These are phyloP conservation scores for Monilinia polystroma DNA, from an alignment of 2,329 filamentous ascomycete species.

Conservation along the genomic window DNA sequence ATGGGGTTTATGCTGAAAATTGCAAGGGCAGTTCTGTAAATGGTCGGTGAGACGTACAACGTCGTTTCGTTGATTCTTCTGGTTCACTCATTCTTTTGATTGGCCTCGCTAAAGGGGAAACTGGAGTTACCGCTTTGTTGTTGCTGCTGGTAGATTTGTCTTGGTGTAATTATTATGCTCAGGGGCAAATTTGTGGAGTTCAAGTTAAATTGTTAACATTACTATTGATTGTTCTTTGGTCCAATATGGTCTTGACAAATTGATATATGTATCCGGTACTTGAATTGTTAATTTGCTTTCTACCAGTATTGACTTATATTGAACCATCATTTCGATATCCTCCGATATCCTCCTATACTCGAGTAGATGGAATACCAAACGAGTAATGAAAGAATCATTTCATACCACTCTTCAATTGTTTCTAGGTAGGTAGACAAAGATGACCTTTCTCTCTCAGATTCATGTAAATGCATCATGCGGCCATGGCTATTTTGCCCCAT, in stretches of 20 bases:
- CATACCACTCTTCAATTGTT: conserved; percentile 7
- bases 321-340: background rate
- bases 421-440: conserved; percentile 11
- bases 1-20: conserved; percentile 23
- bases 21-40: conserved; percentile 24
- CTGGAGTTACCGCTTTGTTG: conserved; percentile 32
- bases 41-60: conserved; percentile 31
- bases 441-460: conserved; percentile 7
- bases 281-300: background rate
- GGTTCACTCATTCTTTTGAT: conserved; percentile 28
- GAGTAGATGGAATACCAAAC: background rate
- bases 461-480: conserved; percentile 15
- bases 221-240: background rate
- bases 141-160: conserved; percentile 30
- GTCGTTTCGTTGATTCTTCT: conserved; percentile 22
- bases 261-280: conserved; percentile 11
- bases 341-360: background rate
- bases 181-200: conserved; percentile 24
- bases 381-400: background rate
- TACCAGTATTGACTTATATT: background rate
- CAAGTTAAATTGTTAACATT: conserved; percentile 8
- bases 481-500: conserved; percentile 15
- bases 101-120: conserved; percentile 35
- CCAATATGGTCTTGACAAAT: conserved; percentile 2
- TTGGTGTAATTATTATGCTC: conserved; percentile 23